Evolutionary conservation across 2,329 filamentous ascomycete genomes (phyloP).

Genomic region (Colletotrichum australisinense): DNA sequence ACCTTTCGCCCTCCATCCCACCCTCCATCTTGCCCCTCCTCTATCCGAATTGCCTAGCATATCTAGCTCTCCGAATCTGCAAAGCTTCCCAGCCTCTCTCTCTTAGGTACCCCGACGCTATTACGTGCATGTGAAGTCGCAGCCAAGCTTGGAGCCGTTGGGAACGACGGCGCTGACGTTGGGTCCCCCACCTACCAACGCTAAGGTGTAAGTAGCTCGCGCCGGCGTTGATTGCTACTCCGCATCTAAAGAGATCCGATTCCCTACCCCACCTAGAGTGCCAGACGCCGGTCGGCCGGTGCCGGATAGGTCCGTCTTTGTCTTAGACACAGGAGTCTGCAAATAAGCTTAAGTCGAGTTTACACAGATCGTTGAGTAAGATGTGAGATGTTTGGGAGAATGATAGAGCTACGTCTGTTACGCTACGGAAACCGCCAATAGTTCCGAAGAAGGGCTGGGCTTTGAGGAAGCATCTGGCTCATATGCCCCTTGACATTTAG

Average conservation of each 20-base stretch:
- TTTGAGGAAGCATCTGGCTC: too few species aligned
- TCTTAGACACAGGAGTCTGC: too few species aligned
- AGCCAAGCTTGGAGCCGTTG: neutral
- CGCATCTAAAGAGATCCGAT: neutral
- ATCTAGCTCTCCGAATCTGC: neutral
- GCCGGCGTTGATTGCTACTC: neutral
- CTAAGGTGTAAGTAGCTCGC: neutral
- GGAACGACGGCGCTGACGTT: neutral
- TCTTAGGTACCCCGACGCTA: neutral
- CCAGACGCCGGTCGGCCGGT: too few species aligned
- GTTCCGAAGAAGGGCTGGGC: too few species aligned
- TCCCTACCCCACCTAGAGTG: too few species aligned
- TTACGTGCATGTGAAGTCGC: slow-evolving; percentile 20
- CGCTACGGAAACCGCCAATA: too few species aligned
- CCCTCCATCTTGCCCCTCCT: neutral
- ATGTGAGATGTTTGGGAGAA: too few species aligned
- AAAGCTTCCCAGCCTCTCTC: neutral
- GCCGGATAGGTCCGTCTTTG: too few species aligned
- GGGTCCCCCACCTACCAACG: neutral
- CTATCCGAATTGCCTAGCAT: neutral
- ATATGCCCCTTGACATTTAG: too few species aligned
- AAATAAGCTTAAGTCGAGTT: too few species aligned
- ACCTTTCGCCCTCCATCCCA: neutral
- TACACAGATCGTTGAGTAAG: too few species aligned
- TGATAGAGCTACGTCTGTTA: too few species aligned